These are phyloP conservation scores for Cucumis cinereus DNA, from an alignment of 306 rosid species.

Conservation along the genomic window DNA sequence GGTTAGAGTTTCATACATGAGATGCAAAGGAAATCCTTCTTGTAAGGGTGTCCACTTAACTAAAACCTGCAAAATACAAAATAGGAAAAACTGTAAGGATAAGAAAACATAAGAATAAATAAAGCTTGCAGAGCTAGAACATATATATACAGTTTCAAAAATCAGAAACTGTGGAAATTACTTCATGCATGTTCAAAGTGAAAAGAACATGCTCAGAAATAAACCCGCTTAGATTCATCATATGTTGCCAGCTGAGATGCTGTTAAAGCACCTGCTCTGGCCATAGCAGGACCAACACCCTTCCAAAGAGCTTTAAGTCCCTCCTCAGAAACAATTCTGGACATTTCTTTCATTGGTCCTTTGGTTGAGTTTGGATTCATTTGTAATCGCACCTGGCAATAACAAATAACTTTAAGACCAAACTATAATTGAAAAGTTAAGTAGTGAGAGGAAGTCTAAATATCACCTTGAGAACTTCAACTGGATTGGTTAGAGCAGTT, in stretches of 20 bases:
- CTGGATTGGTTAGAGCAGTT: conserved; percentile 81
- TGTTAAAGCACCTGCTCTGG: conserved; percentile 86
- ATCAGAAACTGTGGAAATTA: conserved; percentile 20
- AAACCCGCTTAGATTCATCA: conserved; percentile 92
- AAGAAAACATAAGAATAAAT: background rate
- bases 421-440: background rate
- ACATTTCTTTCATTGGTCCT: conserved; percentile 41
- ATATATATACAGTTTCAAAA: conserved; percentile 1
- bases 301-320: conserved; percentile 84
- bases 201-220: conserved; percentile 35
- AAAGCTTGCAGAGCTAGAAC: conserved; percentile 4
- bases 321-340: conserved; percentile 53
- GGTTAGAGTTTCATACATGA: conserved; percentile 39
- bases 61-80: conserved; percentile 48
- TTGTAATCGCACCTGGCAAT: conserved; percentile 76
- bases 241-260: conserved; percentile 87
- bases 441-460: conserved; percentile 10
- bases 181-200: conserved; percentile 25
- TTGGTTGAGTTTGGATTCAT: conserved; percentile 57
- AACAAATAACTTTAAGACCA: conserved; percentile 16
- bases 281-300: conserved; percentile 94
- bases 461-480: conserved; percentile 84
- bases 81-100: conserved; percentile 5
- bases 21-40: conserved; percentile 76
- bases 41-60: conserved; percentile 47